Base-by-base conservation (phyloP, 2,329 filamentous ascomycete species). In the Sarocladium oryzae region DNA sequence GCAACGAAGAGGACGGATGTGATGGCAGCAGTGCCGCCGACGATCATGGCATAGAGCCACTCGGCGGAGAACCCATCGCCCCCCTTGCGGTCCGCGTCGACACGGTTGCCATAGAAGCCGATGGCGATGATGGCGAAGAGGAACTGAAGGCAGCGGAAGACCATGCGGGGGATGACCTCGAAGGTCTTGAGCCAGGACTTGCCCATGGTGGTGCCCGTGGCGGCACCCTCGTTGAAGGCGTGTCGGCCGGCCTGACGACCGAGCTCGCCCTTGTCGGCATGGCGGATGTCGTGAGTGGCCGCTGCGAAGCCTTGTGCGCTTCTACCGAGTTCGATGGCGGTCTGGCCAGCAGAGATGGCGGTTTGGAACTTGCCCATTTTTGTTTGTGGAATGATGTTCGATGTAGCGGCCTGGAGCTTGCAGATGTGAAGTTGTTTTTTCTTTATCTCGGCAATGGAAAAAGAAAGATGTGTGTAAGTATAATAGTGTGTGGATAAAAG, bases 71-170 rank as follows among this genome's bases (percentile, higher is more conserved):
- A 74, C 10, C 70, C 62, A n/a, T 61, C 55, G 50, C 63, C 63
- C 33, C 56, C 58, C 18, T 61, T 58, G 49, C 57, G 59, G 20
- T 78, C 77, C 5, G 65, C 60, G 53, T 73, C 64, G n/a, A 86
- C 73, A 52, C 84, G 81, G 53, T 74, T 69, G 13, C 79, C 84
- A 59, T 88, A 91, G 52, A 90, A 76, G 21, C 82, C 87, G 51
- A 81, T 76, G 50, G 86, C 81, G 37, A 84, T 77, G 53, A 90
- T 68, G 41, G 79, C 86, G 59, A 88, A 75, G 60, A 88, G 69
- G 61, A 90, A 79, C 62, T 91, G 87, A 28, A 87, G 65, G 60
- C 82, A 74, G 55, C 86, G 85, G 15, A 84, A 70, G 53, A 76
- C 56, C 41, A 74, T 65, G 56, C 79, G 79, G 28, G 72, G 66